Base-by-base conservation (phyloP, 306 rosid species). In the Medicago lupulina region DNA sequence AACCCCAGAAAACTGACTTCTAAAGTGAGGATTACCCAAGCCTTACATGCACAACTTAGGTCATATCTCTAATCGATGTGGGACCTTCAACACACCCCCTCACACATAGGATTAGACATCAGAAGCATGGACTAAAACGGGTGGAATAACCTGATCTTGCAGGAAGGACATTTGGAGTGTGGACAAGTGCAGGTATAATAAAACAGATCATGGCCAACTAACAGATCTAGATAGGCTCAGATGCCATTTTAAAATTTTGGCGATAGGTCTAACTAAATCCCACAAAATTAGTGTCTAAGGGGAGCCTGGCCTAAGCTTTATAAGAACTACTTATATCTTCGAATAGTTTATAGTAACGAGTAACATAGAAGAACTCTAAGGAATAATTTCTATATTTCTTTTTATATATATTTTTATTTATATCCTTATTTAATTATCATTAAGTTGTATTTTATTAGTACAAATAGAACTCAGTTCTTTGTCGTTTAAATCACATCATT, bases 401-500 rank as follows among this genome's bases (percentile, higher is more conserved):
- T 66, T 66, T 17, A 53, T 11, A 9, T 11, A 41, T 66, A 18
- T 18, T 21, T 21, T 17, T 16, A 40, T 41, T 40, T 46, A 7
- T 46, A 11, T 46, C 7, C 16, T 44, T 46, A 46, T 19, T 66
- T 43, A 66, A 10, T 19, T 19, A 43, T 66, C 9, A 25, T 23
- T 15, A 14, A 14, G 21, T 28, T 15, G 23, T 46, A 59, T n/a
- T 21, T 69, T 9, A 47, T 47, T 25, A 47, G 59, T 49, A 10
- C 11, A 16, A 69, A 69, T 31, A 49, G 44, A 69, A 49, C 28
- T 15, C 59, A 5, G 28, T 69, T 55, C 60, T 49, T 69, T 28
- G 74, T 49, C 18, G 28, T 50, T 67, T 43, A 55, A 67, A 67
- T 67, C 57, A 21, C 39, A 70, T 70, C 46, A 51, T 70, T 70